Base-by-base conservation (phyloP, 2,329 filamentous ascomycete species). In the Fusarium sp. region DNA sequence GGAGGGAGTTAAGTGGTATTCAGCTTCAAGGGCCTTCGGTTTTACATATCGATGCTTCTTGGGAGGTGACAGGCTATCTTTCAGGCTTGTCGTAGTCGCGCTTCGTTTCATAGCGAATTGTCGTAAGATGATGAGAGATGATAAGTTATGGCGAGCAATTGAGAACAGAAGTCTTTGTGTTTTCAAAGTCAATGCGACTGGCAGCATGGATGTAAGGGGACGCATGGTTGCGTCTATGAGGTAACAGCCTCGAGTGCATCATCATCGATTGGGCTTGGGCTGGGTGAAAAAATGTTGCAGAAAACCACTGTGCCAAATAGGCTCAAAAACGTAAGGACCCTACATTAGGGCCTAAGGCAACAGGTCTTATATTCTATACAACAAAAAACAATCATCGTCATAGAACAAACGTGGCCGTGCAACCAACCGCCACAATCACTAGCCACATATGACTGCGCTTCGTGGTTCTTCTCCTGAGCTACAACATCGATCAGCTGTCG, bases 1-100 rank as follows among this genome's bases (percentile, higher is more conserved):
- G 4, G 64, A 71, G 1, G 60, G 52, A 1, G 64, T 71, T 23
- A 61, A 20, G 26, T 75, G 64, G 48, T 75, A 70, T 10, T 67
- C 68, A 3, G 70, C 57, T 6, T 62, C 13, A 23, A 42, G 33
- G 13, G 9, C 6, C 11, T 11, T 18, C 9, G 49, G 5, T 10
- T 30, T 59, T 14, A 30, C 20, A 3, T 50, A n/a, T 3, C 45
- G 53, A 37, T 57, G 5, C 38, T 62, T 64, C 46, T 73, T 74
- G 6, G 62, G 20, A 8, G 15, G 44, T 17, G 9, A 38, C 5
- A 26, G n/a, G 18, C 18, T n/a, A 7, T 32, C 12, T 37, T 50
- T 35, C 6, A 56, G 17, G 20, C 26, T 45, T 4, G 26, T 42
- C 1, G 38, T 23, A 3, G 53, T n/a, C 45, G 65, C 65, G 14